Evolutionary conservation across 805 yeast species (phyloP).

Genomic region (Metschnikowia noctiluminum): DNA sequence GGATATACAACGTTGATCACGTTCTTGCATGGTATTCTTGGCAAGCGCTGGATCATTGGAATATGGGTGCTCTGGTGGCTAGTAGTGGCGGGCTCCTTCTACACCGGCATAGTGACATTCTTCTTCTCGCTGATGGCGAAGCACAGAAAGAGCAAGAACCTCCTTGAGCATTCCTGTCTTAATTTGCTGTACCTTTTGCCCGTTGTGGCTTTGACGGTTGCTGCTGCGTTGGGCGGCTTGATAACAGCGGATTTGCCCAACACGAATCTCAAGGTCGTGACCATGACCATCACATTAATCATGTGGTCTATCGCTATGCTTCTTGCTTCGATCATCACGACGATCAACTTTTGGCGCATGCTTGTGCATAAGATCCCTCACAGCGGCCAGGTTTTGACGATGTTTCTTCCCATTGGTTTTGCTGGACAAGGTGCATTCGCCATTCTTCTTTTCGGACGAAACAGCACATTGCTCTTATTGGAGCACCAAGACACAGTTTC

Average conservation of each 20-base stretch:
- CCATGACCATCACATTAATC: conserved; percentile 52
- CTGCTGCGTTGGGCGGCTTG: conserved; percentile 65
- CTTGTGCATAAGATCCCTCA: conserved; percentile 58
- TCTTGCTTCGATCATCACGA: conserved; percentile 52
- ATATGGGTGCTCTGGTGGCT: conserved; percentile 75
- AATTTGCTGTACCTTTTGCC: conserved; percentile 66
- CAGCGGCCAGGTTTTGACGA: conserved; percentile 53
- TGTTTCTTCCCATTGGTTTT: conserved; percentile 78
- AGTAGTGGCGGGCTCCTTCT: conserved; percentile 49
- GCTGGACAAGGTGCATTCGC: conserved; percentile 83
- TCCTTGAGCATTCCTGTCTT: conserved; percentile 29
- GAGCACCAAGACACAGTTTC: conserved; percentile 9
- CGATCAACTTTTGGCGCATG: conserved; percentile 59
- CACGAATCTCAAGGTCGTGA: conserved; percentile 44
- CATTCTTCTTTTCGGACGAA: conserved; percentile 51
- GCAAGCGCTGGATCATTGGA: conserved; percentile 43
- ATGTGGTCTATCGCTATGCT: conserved; percentile 69
- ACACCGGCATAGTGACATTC: conserved; percentile 61
- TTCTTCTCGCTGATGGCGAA: conserved; percentile 43
- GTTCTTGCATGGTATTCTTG: conserved; percentile 47
- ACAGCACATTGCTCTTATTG: conserved; percentile 26
- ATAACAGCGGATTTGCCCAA: conserved; percentile 45
- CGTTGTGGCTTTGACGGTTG: conserved; percentile 76
- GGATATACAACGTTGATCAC: conserved; percentile 66
- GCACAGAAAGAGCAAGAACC: conserved; percentile 25